phyloP scores from a whole-genome alignment of 1,284 basidiomycete species.

The Lignosus rhinocerotis region DNA sequence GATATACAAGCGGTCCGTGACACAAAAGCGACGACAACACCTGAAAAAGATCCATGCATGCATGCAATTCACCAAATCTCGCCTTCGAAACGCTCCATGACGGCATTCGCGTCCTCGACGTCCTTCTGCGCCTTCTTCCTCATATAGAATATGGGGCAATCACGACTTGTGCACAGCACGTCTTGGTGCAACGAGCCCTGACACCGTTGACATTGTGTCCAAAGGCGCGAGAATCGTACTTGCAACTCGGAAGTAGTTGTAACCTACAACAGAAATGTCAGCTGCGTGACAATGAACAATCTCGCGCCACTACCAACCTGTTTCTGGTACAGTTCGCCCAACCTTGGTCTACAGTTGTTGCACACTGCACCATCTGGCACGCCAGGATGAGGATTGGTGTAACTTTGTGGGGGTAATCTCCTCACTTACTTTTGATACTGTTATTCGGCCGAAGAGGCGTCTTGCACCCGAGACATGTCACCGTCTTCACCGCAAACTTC shows the following conservation, averaged over 20 bases:
- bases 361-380: slow-evolving; percentile 84
- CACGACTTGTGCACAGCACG: slow-evolving; percentile 94
- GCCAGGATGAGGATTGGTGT: background rate
- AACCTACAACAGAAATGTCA: background rate
- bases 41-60: background rate
- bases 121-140: slow-evolving; percentile 96
- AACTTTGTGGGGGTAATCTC: background rate
- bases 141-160: slow-evolving; percentile 99
- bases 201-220: slow-evolving; percentile 97
- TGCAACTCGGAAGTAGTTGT: slow-evolving; percentile 70
- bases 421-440: slow-evolving; percentile 62
- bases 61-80: slow-evolving; percentile 50
- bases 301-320: slow-evolving; percentile 47
- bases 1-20: background rate
- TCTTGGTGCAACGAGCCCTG: slow-evolving; percentile 97
- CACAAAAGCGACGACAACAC: background rate
- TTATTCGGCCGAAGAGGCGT: slow-evolving; percentile 78
- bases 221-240: slow-evolving; percentile 88
- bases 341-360: slow-evolving; percentile 83
- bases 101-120: slow-evolving; percentile 77
- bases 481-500: slow-evolving; percentile 95
- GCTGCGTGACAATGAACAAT: background rate
- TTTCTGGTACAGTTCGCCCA: slow-evolving; percentile 90
- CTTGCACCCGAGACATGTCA: slow-evolving; percentile 92
- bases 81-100: slow-evolving; percentile 81